Conservation (phyloP, 805 yeast genomes). For the Tetrapisispora nanseiensis region DNA sequence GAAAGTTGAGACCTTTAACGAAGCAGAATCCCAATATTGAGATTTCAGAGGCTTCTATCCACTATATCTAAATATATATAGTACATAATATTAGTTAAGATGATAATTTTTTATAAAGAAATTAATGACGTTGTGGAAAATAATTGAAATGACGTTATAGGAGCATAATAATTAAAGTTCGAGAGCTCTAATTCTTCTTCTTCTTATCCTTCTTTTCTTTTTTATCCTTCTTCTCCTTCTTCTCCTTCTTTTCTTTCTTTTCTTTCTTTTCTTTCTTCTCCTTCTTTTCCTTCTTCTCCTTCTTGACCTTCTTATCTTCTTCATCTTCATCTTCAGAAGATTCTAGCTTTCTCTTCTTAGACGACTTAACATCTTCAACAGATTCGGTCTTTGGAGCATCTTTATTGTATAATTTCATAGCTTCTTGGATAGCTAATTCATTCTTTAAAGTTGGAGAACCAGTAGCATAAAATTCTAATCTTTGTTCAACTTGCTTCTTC, state of each 20-base stretch:
- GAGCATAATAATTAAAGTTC: not conserved
- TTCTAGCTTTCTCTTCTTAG: conserved; percentile 25
- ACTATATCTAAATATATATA: conserved; percentile 23
- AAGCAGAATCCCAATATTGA: not conserved
- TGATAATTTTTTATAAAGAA: conserved; percentile 1
- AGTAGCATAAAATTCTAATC: conserved; percentile 89
- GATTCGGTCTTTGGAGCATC: conserved; percentile 39
- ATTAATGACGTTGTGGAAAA: not conserved
- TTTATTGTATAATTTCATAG: conserved; percentile 54
- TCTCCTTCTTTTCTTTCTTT: conserved; percentile 14
- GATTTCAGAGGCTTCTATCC: not conserved
- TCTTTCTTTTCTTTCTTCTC: conserved; percentile 37
- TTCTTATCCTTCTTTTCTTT: conserved; percentile 6
- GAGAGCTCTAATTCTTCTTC: conserved; percentile 1
- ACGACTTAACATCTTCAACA: conserved; percentile 21
- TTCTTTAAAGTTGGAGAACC: conserved; percentile 97
- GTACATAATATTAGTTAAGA: conserved; percentile 13
- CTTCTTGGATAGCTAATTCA: conserved; percentile 86
- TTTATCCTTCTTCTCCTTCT: conserved; percentile 25
- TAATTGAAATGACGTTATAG: not conserved
- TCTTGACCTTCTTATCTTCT: conserved; percentile 39
- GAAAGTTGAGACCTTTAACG: not conserved
- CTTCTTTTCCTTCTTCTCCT: conserved; percentile 40
- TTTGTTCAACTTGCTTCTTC: conserved; percentile 95
- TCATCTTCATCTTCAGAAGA: conserved; percentile 34